Conservation (phyloP, 176 grass and related monocot species). For the barley (Hordeum vulgare) region MorexV3_pseudomolecules_assembly NC_058522.1:526916025-526916524, state of each 20-base stretch:
- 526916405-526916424: too few species aligned
- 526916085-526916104: neutral
- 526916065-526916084: neutral
- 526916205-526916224: neutral
- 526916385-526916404: too few species aligned
- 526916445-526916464: too few species aligned
- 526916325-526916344: too few species aligned
- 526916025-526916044: neutral
- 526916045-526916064: neutral
- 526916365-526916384: too few species aligned
- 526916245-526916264: conserved; percentile 10
- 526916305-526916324: neutral
- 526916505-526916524: too few species aligned
- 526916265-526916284: neutral
- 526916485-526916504: too few species aligned
- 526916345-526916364: too few species aligned
- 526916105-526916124: neutral
- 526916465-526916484: too few species aligned
- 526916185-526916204: neutral
- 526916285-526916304: accelerated
- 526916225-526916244: conserved; percentile 13
- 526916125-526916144: neutral
- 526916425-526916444: too few species aligned
- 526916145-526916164: conserved; percentile 16
- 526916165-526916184: conserved; percentile 16